Percentiles rank a stretch among this genome's conserved stretches.
Conservation (phyloP, 768 basidiomycete genomes). For the Udeniomyces megalosporus region DNA sequence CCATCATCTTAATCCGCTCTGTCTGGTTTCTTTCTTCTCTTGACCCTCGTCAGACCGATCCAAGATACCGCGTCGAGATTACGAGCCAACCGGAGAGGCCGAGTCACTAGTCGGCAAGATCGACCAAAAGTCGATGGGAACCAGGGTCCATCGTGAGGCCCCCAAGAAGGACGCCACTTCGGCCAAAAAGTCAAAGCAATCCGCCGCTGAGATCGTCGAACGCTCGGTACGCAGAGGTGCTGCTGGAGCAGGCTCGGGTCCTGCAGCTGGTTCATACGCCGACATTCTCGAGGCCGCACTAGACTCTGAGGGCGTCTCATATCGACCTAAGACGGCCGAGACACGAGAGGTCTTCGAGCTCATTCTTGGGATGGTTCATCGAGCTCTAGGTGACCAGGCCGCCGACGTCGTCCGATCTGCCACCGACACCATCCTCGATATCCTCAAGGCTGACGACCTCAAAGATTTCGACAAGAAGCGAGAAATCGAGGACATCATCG, state of each 20-base stretch:
- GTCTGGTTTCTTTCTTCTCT: not conserved
- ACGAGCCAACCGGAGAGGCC: constrained; percentile 91
- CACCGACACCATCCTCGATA: constrained; percentile 77
- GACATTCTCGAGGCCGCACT: constrained; percentile 91
- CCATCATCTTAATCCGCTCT: not conserved
- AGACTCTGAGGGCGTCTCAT: constrained; percentile 79
- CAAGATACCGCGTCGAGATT: constrained; percentile 40
- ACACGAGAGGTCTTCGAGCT: constrained; percentile 89
- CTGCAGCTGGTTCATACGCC: constrained; percentile 47
- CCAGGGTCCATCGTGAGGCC: constrained; percentile 60
- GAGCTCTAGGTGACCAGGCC: constrained; percentile 76
- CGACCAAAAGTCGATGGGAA: constrained; percentile 81
- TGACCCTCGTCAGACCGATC: constrained; percentile 4
- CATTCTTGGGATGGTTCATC: constrained; percentile 67
- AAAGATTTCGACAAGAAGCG: constrained; percentile 97
- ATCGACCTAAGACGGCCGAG: constrained; percentile 83
- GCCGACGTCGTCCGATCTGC: constrained; percentile 92
- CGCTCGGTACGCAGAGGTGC: constrained; percentile 44
- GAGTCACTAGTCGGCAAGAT: constrained; percentile 84
- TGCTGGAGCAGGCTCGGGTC: constrained; percentile 40
- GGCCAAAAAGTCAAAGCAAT: constrained; percentile 8
- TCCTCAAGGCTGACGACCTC: constrained; percentile 67
- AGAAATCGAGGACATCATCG: constrained; percentile 65
- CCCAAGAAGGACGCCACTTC: constrained; percentile 30
- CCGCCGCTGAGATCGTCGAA: constrained; percentile 33